Evolutionary conservation across 305 asterid genomes (phyloP).

Genomic region (Striga hermonthica): DNA sequence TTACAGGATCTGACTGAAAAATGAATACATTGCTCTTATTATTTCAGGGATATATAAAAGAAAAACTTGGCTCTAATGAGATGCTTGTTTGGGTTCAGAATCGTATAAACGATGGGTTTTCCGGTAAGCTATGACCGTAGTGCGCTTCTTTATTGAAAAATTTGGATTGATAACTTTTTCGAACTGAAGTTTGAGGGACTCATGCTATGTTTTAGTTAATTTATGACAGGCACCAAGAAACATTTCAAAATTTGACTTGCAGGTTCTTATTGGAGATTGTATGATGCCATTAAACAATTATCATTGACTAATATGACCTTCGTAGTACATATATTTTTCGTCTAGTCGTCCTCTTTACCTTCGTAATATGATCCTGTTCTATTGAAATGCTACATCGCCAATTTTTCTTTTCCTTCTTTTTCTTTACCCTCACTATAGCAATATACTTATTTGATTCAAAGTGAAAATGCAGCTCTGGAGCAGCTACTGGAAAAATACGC

Average conservation of each 20-base stretch:
- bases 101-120: constrained; percentile 58
- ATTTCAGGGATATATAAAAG: constrained; percentile 53
- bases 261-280: neutral
- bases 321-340: neutral
- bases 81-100: constrained; percentile 54
- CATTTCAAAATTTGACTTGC: neutral
- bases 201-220: too few species aligned
- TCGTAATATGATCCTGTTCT: too few species aligned
- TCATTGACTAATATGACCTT: constrained; percentile 8
- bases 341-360: constrained; percentile 18
- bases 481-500: constrained; percentile 64
- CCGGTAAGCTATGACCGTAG: constrained; percentile 45
- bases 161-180: neutral
- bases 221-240: constrained; percentile 5
- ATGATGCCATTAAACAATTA: neutral
- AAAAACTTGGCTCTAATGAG: constrained; percentile 65
- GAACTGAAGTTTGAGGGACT: too few species aligned
- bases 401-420: neutral
- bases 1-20: constrained; percentile 12
- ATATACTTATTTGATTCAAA: constrained; percentile 12
- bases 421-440: too few species aligned
- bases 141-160: constrained; percentile 21
- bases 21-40: constrained; percentile 8
- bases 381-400: constrained; percentile 1
- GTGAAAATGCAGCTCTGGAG: constrained; percentile 67